A percentile compares a stretch with the other conserved stretches of the same genome.
Evolutionary conservation across 768 basidiomycete species (phyloP).

Genomic region (Kwoniella botswanensis): DNA sequence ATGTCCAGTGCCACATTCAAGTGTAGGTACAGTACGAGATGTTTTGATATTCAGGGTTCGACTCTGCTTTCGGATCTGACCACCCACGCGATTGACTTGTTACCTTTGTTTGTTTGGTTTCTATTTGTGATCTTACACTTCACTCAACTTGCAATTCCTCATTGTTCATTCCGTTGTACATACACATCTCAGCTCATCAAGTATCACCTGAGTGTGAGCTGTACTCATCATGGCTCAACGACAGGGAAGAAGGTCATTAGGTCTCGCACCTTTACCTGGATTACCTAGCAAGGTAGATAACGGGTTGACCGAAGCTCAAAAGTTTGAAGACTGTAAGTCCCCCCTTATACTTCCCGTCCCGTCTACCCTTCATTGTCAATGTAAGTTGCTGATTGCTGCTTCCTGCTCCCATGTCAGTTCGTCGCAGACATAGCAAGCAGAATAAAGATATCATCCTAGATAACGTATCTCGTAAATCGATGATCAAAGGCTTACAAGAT

Average conservation of each 20-base stretch:
- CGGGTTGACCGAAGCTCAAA: conserved; percentile 18
- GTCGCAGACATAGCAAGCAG: conserved; percentile 40
- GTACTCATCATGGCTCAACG: conserved; percentile 19
- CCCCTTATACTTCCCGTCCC: neutral
- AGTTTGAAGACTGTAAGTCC: conserved; percentile 33
- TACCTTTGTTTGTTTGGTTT: neutral
- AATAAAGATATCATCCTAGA: conserved; percentile 47
- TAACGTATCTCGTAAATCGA: conserved; percentile 25
- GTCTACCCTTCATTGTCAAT: too few relatives aligned
- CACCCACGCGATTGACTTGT: conserved; percentile 11
- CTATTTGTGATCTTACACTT: neutral
- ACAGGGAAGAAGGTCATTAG: conserved; percentile 25
- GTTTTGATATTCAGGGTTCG: conserved; percentile 9
- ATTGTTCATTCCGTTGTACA: too few relatives aligned
- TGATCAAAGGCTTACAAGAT: conserved; percentile 34
- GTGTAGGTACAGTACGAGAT: neutral
- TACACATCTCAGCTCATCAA: too few relatives aligned
- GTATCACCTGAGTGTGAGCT: too few relatives aligned
- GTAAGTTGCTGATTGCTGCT: too few relatives aligned
- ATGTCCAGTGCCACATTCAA: neutral
- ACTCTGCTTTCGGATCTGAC: neutral
- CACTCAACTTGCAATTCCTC: neutral
- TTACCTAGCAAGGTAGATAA: neutral
- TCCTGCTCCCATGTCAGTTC: conserved; percentile 24
- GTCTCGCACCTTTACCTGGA: conserved; percentile 21